Evolutionary conservation across 2,329 filamentous ascomycete genomes (phyloP).

Genomic region (Leptographium procerum): DNA sequence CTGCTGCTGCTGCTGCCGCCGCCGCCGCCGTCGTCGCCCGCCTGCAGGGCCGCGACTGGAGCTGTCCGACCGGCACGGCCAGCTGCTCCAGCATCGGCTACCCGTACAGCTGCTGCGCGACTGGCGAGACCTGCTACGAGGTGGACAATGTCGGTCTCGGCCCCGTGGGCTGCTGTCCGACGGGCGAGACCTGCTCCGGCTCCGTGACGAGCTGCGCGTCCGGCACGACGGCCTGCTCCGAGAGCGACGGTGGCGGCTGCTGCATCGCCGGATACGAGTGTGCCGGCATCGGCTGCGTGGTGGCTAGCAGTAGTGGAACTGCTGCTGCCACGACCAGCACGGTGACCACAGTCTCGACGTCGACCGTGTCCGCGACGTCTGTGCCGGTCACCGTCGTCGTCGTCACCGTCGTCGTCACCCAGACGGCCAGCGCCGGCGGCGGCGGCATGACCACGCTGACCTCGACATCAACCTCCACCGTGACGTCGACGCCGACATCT

Average conservation of each 20-base stretch:
- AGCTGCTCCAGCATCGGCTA: slow-evolving; percentile 53
- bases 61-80: slow-evolving; percentile 55
- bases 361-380: slow-evolving; percentile 23
- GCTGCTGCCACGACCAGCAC: slow-evolving; percentile 15
- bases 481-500: slow-evolving; percentile 22
- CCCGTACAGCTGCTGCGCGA: slow-evolving; percentile 61
- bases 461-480: slow-evolving; percentile 17
- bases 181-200: slow-evolving; percentile 51
- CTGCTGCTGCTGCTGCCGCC: too few species aligned
- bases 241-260: slow-evolving; percentile 59
- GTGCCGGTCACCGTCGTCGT: slow-evolving; percentile 25
- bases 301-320: slow-evolving; percentile 1
- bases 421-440: slow-evolving; percentile 15
- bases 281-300: slow-evolving; percentile 51
- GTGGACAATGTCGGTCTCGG: slow-evolving; percentile 53
- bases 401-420: slow-evolving; percentile 29
- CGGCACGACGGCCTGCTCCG: slow-evolving; percentile 53
- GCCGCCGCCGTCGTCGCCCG: slow-evolving; percentile 34
- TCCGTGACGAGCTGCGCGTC: slow-evolving; percentile 48
- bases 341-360: slow-evolving; percentile 25
- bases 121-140: slow-evolving; percentile 53
- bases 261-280: slow-evolving; percentile 64
- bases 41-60: slow-evolving; percentile 46
- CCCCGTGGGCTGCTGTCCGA: slow-evolving; percentile 64
- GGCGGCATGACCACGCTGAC: slow-evolving; percentile 15